Evolutionary conservation across 352 stramenopile genomes (phyloP), one percentile per base, ranked within the genome.

Genomic region (Phytophthora ohioensis): DNA sequence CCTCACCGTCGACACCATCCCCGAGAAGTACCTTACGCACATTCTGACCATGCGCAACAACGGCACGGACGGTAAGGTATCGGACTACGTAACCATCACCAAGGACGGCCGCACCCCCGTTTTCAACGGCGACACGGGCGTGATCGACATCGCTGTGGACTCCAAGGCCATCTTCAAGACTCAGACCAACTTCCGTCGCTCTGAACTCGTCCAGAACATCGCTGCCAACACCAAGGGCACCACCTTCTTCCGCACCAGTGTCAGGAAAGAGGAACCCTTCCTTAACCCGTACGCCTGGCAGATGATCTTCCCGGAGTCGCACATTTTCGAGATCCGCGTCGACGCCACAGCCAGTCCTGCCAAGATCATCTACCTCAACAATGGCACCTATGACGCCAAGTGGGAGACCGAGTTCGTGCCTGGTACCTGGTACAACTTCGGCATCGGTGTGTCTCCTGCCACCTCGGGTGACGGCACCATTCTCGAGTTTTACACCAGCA

Each of bases 1-100:
- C 49, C 52, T 90, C 12, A 86, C 75, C 11, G 72, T 87, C 32
- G 70, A 59, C 27, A 85, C 78, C 30, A 61, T 88, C 47, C 62
- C 55, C 13, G 67, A 71, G 45, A 86, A 88, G 73, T 90, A 80
- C 69, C 55, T 82, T 70, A 75, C 75, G 17, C 78, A 90, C 73
- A 88, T 90, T 35, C 56, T 90, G 36, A 88, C 72, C 61, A 69
- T 78, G 78, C 82, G 79, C 65, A 65, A 88, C 51, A 64, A 69
- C 46, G 63, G 53, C 42, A 54, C 64, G 54, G 68, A 67, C 5
- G 73, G 61, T 27, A 67, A 86, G 55, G 59, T 57, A 0, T 66
- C 76, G n/a, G 57, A 88, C 69, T 88, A 81, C 55, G 71, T 87
- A 31, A 75, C 79, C 6, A 49, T 90, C 31, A 32, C 60, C 9